A percentile compares a stretch with the other conserved stretches of the same genome.
These are phyloP conservation scores for Phytopythium montanum DNA, from an alignment of 352 stramenopile species.

Conservation along the genomic window DNA sequence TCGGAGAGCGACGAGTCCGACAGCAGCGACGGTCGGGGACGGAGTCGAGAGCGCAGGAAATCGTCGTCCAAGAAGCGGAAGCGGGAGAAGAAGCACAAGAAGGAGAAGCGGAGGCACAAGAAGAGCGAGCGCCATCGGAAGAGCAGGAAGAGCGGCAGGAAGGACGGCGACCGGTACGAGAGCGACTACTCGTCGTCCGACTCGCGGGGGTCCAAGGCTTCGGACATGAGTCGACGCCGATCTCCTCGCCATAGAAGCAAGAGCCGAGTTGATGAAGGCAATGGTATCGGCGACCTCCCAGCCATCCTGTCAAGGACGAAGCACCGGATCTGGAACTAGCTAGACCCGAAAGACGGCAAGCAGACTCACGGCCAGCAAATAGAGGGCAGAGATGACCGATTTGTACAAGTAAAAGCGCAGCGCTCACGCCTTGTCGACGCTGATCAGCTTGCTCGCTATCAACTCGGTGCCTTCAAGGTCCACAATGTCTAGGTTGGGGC, in stretches of 20 bases:
- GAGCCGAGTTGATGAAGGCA: not conserved
- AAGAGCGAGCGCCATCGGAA: constrained; percentile 18
- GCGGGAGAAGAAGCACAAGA: constrained; percentile 14
- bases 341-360: not conserved
- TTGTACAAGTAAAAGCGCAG: too few species aligned
- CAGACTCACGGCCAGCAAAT: not conserved
- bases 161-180: not conserved
- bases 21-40: constrained; percentile 5
- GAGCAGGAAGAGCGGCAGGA: constrained; percentile 19
- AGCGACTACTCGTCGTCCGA: constrained; percentile 2
- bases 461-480: constrained; percentile 48
- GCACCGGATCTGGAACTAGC: constrained; percentile 39
- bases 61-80: constrained; percentile 10
- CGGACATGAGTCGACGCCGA: not conserved
- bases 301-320: constrained; percentile 28
- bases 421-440: constrained; percentile 2
- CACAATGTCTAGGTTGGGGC: constrained; percentile 29
- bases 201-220: constrained; percentile 2
- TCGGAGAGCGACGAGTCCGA: constrained; percentile 5
- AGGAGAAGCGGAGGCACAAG: constrained; percentile 11
- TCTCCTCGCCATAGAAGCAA: not conserved
- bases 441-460: constrained; percentile 31
- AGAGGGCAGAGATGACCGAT: not conserved
- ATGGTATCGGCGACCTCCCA: constrained; percentile 6
- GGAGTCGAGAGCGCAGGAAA: not conserved